A percentile compares a stretch with the other conserved stretches of the same genome.
phyloP scores from a whole-genome alignment of 1,284 basidiomycete species.

The Anthracocystis panici-leucophaei region DNA sequence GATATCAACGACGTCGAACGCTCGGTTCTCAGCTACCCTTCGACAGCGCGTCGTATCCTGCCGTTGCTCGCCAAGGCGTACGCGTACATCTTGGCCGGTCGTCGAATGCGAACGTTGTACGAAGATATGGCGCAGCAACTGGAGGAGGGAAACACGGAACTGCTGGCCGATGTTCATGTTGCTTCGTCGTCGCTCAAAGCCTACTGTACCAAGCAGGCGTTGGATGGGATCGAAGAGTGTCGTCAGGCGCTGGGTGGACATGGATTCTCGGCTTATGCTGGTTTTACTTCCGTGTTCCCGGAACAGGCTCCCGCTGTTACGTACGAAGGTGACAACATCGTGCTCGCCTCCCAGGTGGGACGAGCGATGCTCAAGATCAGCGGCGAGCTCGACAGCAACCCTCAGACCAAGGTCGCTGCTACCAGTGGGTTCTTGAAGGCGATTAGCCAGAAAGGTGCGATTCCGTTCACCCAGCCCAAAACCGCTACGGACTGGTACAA shows the following conservation, averaged over 20 bases:
- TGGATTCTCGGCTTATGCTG: conserved; percentile 68
- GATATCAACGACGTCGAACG: conserved; percentile 71
- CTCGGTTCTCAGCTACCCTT: conserved; percentile 69
- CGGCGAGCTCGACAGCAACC: conserved; percentile 49
- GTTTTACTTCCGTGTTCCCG: conserved; percentile 60
- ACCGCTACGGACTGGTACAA: conserved; percentile 53
- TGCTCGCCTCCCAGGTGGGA: conserved; percentile 61
- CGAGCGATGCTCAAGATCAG: conserved; percentile 64
- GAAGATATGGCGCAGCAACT: conserved; percentile 66
- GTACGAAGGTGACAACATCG: conserved; percentile 69
- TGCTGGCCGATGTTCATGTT: conserved; percentile 70
- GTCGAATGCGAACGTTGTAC: conserved; percentile 69
- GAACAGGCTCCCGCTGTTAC: conserved; percentile 66
- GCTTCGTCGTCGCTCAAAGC: conserved; percentile 69
- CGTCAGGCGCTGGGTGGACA: conserved; percentile 70
- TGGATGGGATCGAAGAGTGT: conserved; percentile 70
- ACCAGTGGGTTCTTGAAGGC: conserved; percentile 58
- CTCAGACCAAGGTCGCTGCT: conserved; percentile 44
- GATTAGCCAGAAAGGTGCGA: conserved; percentile 35
- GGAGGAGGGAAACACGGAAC: conserved; percentile 68
- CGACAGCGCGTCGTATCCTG: conserved; percentile 69
- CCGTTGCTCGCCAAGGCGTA: conserved; percentile 70
- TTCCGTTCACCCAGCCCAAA: conserved; percentile 50
- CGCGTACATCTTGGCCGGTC: conserved; percentile 68
- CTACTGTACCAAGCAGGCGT: conserved; percentile 69